phyloP scores from a whole-genome alignment of 2,329 filamentous ascomycete genomes.

The Alternaria ethzedia region DNA sequence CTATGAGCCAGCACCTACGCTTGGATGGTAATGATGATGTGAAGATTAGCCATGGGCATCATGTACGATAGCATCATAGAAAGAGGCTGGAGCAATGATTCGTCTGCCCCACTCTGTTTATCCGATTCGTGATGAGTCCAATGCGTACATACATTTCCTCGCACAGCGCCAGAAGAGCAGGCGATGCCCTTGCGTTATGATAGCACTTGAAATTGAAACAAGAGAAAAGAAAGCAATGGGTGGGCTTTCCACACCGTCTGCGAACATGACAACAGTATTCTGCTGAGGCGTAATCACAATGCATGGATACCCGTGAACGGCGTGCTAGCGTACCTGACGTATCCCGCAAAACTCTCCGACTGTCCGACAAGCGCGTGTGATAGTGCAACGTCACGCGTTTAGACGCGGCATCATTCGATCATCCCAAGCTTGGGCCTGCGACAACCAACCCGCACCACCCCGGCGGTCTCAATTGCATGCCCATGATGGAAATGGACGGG shows the following conservation, averaged over 20 bases:
- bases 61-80: constrained; percentile 10
- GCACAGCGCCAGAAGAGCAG: background rate
- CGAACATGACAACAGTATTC: background rate
- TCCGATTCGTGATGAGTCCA: background rate
- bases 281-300: background rate
- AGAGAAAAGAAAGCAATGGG: constrained; percentile 2
- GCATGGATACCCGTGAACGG: background rate
- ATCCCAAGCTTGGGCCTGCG: background rate
- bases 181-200: background rate
- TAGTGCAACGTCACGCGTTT: background rate
- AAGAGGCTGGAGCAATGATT: background rate
- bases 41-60: constrained; percentile 16
- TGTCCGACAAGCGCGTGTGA: background rate
- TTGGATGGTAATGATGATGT: constrained; percentile 17
- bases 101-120: background rate
- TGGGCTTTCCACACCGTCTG: background rate
- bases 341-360: background rate
- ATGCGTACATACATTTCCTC: background rate
- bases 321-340: background rate
- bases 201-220: constrained; percentile 2
- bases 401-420: background rate
- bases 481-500: constrained; percentile 7
- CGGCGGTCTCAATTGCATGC: background rate
- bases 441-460: background rate
- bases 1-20: constrained; percentile 58